Percentiles rank a stretch among this genome's conserved stretches.
Conservation (phyloP, 2,329 filamentous ascomycete genomes). For the Penicillium janthinellum region DNA sequence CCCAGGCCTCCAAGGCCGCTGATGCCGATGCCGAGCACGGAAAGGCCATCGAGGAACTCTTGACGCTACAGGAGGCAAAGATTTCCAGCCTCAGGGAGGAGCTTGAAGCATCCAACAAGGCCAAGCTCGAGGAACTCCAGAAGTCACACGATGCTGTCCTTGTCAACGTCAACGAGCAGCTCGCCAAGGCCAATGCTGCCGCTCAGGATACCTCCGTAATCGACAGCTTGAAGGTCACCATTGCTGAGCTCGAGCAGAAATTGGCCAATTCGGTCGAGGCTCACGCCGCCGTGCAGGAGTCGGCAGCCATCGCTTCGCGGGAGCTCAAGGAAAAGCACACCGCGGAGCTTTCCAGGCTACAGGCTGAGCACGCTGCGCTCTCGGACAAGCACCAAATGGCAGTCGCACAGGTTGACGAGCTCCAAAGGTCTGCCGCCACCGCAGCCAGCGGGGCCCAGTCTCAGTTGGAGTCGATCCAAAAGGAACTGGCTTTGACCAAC, state of each 20-base stretch:
- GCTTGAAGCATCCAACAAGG: conserved; percentile 38
- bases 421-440: conserved; percentile 72
- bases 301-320: conserved; percentile 29
- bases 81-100: conserved; percentile 40
- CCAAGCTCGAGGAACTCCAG: conserved; percentile 40
- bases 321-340: conserved; percentile 38
- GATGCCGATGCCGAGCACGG: conserved; percentile 43
- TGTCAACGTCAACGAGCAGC: conserved; percentile 36
- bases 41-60: conserved; percentile 44
- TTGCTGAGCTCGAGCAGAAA: conserved; percentile 63
- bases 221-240: conserved; percentile 44
- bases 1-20: conserved; percentile 36
- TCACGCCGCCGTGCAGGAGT: conserved; percentile 45
- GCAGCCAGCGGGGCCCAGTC: conserved; percentile 74
- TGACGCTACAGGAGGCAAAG: conserved; percentile 44
- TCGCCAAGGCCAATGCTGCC: conserved; percentile 38
- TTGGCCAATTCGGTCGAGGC: conserved; percentile 57
- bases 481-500: conserved; percentile 43
- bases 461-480: conserved; percentile 66
- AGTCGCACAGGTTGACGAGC: conserved; percentile 69
- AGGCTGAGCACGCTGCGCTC: conserved; percentile 48
- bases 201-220: conserved; percentile 41
- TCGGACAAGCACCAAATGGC: conserved; percentile 42
- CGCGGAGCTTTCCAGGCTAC: conserved; percentile 50
- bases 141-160: conserved; percentile 39